Percentiles rank a stretch among this genome's conserved stretches.
Evolutionary conservation across 306 rosid species (phyloP).

Genomic region (Casuarina equisetifolia): DNA sequence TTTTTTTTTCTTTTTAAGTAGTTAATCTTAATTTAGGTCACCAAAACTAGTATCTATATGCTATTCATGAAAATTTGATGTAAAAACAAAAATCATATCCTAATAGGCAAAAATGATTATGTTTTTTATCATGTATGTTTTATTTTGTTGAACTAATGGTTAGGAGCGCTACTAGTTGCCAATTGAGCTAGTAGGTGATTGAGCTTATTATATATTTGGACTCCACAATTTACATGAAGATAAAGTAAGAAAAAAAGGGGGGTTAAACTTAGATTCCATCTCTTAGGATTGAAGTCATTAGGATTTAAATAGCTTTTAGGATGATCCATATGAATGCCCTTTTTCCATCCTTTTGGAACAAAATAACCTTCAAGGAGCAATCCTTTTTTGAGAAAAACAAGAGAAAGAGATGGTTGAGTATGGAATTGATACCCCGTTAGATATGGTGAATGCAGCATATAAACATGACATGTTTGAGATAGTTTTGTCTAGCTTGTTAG

Average conservation of each 20-base stretch:
- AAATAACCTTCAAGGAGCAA: conserved; percentile 43
- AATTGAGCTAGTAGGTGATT: too few relatives aligned
- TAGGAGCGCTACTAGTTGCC: too few relatives aligned
- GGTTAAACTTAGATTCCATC: too few relatives aligned
- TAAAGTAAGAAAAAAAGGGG: too few relatives aligned
- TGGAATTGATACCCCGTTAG: not conserved
- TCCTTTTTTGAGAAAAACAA: not conserved
- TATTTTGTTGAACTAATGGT: too few relatives aligned
- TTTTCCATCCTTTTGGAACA: conserved; percentile 47
- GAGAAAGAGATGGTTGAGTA: not conserved
- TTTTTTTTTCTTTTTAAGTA: not conserved
- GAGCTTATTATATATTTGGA: too few relatives aligned
- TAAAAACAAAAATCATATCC: conserved; percentile 52
- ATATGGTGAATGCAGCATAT: conserved; percentile 4
- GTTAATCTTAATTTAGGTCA: too few relatives aligned
- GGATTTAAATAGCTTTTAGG: conserved; percentile 57
- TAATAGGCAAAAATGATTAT: not conserved
- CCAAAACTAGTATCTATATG: too few relatives aligned
- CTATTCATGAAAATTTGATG: too few relatives aligned
- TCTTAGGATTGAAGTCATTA: conserved; percentile 42
- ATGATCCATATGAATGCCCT: conserved; percentile 66
- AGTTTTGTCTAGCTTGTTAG: not conserved
- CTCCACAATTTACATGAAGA: too few relatives aligned
- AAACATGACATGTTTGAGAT: not conserved
- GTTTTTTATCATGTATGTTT: too few relatives aligned